Conservation (phyloP, 768 basidiomycete species). For the Lactifluus rugatus region DNA sequence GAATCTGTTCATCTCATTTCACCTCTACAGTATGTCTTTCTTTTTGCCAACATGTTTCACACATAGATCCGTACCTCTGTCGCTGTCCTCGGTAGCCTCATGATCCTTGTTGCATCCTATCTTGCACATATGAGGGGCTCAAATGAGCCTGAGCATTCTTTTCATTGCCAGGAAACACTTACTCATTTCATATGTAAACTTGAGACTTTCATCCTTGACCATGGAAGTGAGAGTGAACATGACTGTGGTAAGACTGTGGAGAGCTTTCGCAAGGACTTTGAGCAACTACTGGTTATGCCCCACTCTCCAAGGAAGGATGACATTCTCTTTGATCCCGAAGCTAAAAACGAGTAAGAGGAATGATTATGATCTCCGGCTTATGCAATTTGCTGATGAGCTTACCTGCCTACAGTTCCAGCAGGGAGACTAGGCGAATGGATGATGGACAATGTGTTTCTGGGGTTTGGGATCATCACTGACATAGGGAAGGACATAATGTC, state of each 20-base stretch:
- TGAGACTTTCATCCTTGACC: conserved; percentile 46
- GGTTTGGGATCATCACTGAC: too few species aligned
- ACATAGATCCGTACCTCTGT: conserved; percentile 28
- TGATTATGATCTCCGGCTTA: background rate
- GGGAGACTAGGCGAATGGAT: too few species aligned
- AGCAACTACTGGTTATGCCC: conserved; percentile 32
- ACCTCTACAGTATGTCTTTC: background rate
- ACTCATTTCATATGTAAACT: conserved; percentile 56
- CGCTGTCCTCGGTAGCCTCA: conserved; percentile 41
- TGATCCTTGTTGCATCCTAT: conserved; percentile 60
- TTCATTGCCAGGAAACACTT: conserved; percentile 46
- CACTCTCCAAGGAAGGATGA: background rate
- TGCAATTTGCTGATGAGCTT: background rate
- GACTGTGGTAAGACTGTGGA: conserved; percentile 31
- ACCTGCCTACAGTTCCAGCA: background rate
- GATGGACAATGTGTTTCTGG: too few species aligned
- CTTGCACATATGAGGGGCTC: conserved; percentile 62
- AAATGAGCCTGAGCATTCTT: conserved; percentile 56
- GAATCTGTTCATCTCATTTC: background rate
- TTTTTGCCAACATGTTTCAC: background rate
- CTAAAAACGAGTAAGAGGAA: background rate
- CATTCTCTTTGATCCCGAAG: background rate
- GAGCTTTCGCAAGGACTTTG: conserved; percentile 34
- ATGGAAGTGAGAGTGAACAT: conserved; percentile 27
- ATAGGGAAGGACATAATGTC: too few species aligned